Evolutionary conservation across 2,329 filamentous ascomycete species (phyloP).

Genomic region (Dothideomycetes sp.): DNA sequence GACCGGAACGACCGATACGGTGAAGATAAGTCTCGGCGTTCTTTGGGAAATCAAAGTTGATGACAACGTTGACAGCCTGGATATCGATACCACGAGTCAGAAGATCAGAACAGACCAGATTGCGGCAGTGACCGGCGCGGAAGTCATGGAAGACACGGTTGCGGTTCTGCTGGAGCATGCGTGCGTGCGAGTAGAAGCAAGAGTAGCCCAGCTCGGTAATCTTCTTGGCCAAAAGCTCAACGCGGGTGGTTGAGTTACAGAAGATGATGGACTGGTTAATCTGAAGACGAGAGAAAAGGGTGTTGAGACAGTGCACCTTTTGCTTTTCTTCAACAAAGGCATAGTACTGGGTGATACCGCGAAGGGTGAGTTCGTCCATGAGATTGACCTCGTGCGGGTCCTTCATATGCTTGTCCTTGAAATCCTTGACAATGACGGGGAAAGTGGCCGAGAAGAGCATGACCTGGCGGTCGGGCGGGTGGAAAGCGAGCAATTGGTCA

Average conservation of each 20-base stretch:
- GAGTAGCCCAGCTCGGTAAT: constrained; percentile 99
- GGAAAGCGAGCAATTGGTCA: constrained; percentile 88
- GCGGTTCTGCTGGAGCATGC: constrained; percentile 92
- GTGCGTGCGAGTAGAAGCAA: constrained; percentile 97
- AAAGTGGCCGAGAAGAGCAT: constrained; percentile 99
- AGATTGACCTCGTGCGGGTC: constrained; percentile 97
- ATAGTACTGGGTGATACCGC: constrained; percentile 98
- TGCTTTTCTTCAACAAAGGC: constrained; percentile 99
- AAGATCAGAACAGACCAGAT: constrained; percentile 94
- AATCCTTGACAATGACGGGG: constrained; percentile 91
- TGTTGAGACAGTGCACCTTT: constrained; percentile 98
- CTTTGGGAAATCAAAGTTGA: constrained; percentile 99
- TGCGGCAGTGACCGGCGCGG: constrained; percentile 93
- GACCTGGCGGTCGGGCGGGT: constrained; percentile 94
- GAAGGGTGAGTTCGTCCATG: constrained; percentile 96
- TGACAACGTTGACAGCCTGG: constrained; percentile 97
- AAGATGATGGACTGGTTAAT: constrained; percentile 99
- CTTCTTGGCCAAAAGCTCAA: constrained; percentile 96
- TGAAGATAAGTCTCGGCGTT: constrained; percentile 98
- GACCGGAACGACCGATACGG: constrained; percentile 93
- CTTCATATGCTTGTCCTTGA: constrained; percentile 96
- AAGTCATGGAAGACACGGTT: constrained; percentile 99
- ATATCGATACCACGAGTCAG: constrained; percentile 99
- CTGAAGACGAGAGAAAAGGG: constrained; percentile 95
- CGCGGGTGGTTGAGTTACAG: constrained; percentile 97